Evolutionary conservation across 2,329 filamentous ascomycete genomes (phyloP), one percentile per base, ranked within the genome.

Genomic region (Curvularia eragrostidis): DNA sequence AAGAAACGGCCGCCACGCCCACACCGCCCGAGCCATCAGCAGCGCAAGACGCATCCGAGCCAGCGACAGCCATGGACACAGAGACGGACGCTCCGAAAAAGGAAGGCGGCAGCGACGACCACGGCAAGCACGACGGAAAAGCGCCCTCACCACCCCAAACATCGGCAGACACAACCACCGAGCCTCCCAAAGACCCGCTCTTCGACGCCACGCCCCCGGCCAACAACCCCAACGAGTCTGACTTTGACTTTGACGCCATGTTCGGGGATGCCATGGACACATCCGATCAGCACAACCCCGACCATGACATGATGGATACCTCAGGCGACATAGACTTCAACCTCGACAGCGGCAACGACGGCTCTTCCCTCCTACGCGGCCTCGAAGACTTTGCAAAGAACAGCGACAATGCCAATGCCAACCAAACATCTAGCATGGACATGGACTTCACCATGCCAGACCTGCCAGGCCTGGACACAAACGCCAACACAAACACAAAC

Each of bases 231-330:
- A 67, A 70, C 52, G 72, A 75, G 21, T 63, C 63, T n/a, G 75
- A 78, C 32, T 76, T 79, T 56, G 78, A 79, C 52, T 75, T 76
- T 49, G 73, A 75, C 44, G 69, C 73, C 55, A 70, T 75, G 50
- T 77, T 77, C 38, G 72, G 69, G 54, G 71, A 75, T 54, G 52
- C 64, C 2, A 69, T 70, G 60, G 69, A 70, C 55, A 68, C 66
- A 1, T 50, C 64, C 7, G 67, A 52, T 41, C 65, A 59, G 43
- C 58, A 63, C 55, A 59, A 66, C 12, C 52, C 55, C 30, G 55
- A 59, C 23, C 61, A 67, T 52, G 57, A 71, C 48, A 63, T 66
- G 57, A 68, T 73, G 67, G 69, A 73, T 51, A 61, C 63, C 6
- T 61, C 67, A 0, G 66, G 54, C 19, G 69, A 75, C 44, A 61